phyloP scores from a whole-genome alignment of 768 basidiomycete genomes.

The Udeniomyces megalosporus region DNA sequence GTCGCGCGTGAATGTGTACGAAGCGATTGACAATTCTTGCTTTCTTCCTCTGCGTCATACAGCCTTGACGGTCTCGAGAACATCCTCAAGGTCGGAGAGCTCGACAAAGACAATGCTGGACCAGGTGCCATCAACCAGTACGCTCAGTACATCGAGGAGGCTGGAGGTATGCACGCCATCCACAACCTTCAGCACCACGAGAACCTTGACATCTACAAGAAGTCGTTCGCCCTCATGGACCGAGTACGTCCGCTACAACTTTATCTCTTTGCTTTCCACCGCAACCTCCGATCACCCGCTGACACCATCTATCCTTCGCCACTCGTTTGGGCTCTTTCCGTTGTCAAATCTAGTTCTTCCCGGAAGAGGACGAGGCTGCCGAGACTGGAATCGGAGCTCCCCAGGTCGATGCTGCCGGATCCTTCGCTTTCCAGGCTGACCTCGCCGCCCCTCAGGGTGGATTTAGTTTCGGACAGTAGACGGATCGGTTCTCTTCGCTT shows the following conservation, averaged over 20 bases:
- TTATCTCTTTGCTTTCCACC: not conserved
- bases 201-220: slow-evolving; percentile 99
- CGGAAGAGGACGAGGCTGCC: slow-evolving; percentile 54
- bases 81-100: slow-evolving; percentile 91
- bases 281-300: too few species aligned
- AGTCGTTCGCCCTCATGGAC: slow-evolving; percentile 73
- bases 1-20: not conserved
- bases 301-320: too few species aligned
- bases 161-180: slow-evolving; percentile 63
- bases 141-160: slow-evolving; percentile 88
- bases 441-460: slow-evolving; percentile 83
- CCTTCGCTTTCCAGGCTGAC: slow-evolving; percentile 55
- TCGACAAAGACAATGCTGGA: slow-evolving; percentile 68
- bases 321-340: not conserved
- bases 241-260: slow-evolving; percentile 21
- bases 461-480: slow-evolving; percentile 52
- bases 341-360: slow-evolving; percentile 13
- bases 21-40: not conserved
- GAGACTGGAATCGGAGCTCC: slow-evolving; percentile 62
- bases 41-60: not conserved
- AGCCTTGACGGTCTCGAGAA: slow-evolving; percentile 88
- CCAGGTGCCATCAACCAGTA: slow-evolving; percentile 80
- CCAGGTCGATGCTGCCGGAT: slow-evolving; percentile 36
- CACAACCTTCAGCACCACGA: slow-evolving; percentile 67
- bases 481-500: not conserved